Conservation (phyloP, 805 yeast species). For the Teunomyces lycoperdinae region DNA sequence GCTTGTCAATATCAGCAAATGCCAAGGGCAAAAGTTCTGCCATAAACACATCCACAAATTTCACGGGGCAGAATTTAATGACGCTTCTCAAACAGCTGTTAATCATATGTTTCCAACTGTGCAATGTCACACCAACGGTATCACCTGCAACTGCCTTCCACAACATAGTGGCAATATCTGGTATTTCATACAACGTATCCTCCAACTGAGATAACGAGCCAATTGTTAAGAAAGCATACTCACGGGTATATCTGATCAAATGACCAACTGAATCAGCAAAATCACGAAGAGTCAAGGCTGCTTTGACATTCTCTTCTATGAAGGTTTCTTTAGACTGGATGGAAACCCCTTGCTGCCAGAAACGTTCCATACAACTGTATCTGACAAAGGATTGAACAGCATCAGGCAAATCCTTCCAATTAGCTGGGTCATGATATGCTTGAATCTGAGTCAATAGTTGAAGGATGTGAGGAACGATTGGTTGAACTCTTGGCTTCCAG, state of each 20-base stretch:
- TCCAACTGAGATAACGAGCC: slow-evolving; percentile 89
- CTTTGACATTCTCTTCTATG: slow-evolving; percentile 89
- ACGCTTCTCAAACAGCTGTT: slow-evolving; percentile 85
- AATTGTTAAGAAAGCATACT: slow-evolving; percentile 86
- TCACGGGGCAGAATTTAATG: slow-evolving; percentile 82
- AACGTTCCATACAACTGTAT: slow-evolving; percentile 85
- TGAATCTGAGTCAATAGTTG: slow-evolving; percentile 87
- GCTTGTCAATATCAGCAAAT: slow-evolving; percentile 65
- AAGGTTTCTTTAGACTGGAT: slow-evolving; percentile 92
- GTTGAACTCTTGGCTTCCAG: slow-evolving; percentile 93
- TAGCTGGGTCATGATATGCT: slow-evolving; percentile 89
- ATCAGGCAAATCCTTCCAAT: slow-evolving; percentile 83
- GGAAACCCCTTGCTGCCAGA: slow-evolving; percentile 98
- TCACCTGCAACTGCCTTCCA: slow-evolving; percentile 89
- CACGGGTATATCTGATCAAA: slow-evolving; percentile 90
- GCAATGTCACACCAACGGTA: slow-evolving; percentile 82
- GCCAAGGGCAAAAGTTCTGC: slow-evolving; percentile 74
- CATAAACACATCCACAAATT: slow-evolving; percentile 66
- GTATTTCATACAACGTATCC: slow-evolving; percentile 82
- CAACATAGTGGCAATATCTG: slow-evolving; percentile 69
- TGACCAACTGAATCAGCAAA: slow-evolving; percentile 98
- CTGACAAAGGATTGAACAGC: slow-evolving; percentile 92
- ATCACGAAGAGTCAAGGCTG: slow-evolving; percentile 89
- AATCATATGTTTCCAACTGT: slow-evolving; percentile 96
- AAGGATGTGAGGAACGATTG: slow-evolving; percentile 86